Percentiles rank a stretch among this genome's conserved stretches.
Conservation (phyloP, 2,329 filamentous ascomycete genomes). For the Cordyceps cicadae region DNA sequence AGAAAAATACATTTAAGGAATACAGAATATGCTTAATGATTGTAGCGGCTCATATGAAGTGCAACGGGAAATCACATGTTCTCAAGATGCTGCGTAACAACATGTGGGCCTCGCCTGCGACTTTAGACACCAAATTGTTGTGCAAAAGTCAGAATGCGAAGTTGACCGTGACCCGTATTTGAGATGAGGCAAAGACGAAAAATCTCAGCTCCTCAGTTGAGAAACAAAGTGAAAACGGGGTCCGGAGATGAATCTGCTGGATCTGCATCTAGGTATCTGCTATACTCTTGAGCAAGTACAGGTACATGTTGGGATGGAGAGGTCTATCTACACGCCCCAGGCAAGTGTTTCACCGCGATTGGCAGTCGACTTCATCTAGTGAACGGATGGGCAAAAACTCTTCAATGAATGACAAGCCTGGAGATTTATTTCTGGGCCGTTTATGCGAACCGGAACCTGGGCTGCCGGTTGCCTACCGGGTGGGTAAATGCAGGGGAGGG, state of each 20-base stretch:
- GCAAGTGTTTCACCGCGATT: background rate
- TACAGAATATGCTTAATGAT: background rate
- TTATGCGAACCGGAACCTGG: background rate
- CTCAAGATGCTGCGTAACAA: background rate
- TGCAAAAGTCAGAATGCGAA: background rate
- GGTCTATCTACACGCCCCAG: background rate
- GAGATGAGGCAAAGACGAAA: background rate
- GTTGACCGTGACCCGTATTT: background rate
- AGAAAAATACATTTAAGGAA: background rate
- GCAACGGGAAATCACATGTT: constrained; percentile 3
- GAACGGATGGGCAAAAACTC: too few species aligned
- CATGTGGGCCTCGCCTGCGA: background rate
- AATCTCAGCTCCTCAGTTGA: background rate
- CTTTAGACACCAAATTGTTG: background rate
- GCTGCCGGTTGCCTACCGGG: background rate
- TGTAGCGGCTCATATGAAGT: background rate
- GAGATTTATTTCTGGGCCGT: background rate
- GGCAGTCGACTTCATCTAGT: background rate
- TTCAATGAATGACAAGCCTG: background rate
- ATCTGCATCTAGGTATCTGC: background rate
- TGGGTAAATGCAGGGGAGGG: background rate
- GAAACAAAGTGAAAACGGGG: background rate
- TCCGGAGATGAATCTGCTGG: background rate
- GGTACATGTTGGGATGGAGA: background rate
- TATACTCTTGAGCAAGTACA: background rate